A percentile compares a stretch with the other conserved stretches of the same genome.
Evolutionary conservation across 495 filamentous ascomycete species (phyloP).

Genomic region (Penicillium flavigenum): DNA sequence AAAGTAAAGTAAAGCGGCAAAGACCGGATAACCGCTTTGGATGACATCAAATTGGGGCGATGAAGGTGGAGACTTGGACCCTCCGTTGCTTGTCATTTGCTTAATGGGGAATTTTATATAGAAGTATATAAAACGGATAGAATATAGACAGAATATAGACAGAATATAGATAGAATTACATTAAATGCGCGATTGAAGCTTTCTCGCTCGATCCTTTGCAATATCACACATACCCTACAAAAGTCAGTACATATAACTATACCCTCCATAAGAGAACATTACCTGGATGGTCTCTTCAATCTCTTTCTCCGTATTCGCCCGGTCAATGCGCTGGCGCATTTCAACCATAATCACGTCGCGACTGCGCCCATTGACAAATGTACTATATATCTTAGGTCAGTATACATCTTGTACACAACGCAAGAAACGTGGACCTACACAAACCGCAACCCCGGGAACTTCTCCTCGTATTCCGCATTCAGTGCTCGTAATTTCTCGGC

Average conservation of each 20-base stretch:
- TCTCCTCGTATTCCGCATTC: conserved; percentile 79
- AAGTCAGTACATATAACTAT: conserved; percentile 8
- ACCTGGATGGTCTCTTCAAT: conserved; percentile 76
- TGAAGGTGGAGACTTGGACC: conserved; percentile 22
- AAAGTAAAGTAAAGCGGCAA: conserved; percentile 24
- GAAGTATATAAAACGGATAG: neutral
- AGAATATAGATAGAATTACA: neutral
- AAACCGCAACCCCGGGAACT: conserved; percentile 82
- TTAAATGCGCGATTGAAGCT: conserved; percentile 41
- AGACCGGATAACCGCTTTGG: conserved; percentile 20
- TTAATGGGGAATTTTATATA: neutral
- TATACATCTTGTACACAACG: neutral
- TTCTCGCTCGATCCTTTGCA: conserved; percentile 59
- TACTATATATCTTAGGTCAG: conserved; percentile 42
- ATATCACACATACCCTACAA: conserved; percentile 71
- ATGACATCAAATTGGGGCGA: conserved; percentile 35
- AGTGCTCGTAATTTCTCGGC: conserved; percentile 46
- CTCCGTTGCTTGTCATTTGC: neutral
- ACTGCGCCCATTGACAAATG: conserved; percentile 84
- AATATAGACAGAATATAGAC: no score
- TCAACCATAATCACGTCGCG: conserved; percentile 76
- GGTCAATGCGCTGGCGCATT: conserved; percentile 74
- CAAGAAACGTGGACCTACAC: conserved; percentile 55
- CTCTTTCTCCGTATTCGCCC: conserved; percentile 65
- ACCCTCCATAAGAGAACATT: conserved; percentile 2